phyloP scores from a whole-genome alignment of 768 basidiomycete genomes.

The Calocybe gangraenosa region DNA sequence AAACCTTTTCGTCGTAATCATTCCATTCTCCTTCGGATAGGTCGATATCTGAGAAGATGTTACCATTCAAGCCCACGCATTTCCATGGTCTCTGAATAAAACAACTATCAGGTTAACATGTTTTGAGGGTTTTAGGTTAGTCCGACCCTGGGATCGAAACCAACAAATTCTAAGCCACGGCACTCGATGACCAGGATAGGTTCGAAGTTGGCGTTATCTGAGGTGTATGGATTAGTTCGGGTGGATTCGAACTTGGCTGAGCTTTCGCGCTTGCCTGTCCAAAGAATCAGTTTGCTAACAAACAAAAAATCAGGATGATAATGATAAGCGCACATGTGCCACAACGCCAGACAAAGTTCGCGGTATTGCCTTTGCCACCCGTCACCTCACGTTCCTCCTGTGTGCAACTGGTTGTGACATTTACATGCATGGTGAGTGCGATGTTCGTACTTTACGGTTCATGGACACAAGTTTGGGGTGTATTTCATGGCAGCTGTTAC shows the following conservation, averaged over 20 bases:
- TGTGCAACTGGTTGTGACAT: not conserved
- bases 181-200: slow-evolving; percentile 77
- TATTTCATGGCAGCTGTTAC: slow-evolving; percentile 72
- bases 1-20: slow-evolving; percentile 90
- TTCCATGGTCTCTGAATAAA: slow-evolving; percentile 87
- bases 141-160: slow-evolving; percentile 69
- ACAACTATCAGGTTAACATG: slow-evolving; percentile 3
- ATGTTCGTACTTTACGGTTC: slow-evolving; percentile 55
- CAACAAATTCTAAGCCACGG: slow-evolving; percentile 78
- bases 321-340: slow-evolving; percentile 43
- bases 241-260: slow-evolving; percentile 73
- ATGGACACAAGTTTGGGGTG: slow-evolving; percentile 71
- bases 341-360: slow-evolving; percentile 82
- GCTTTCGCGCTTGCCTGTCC: slow-evolving; percentile 66
- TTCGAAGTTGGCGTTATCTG: slow-evolving; percentile 58
- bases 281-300: not conserved
- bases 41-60: slow-evolving; percentile 62
- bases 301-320: not conserved
- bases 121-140: no score
- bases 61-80: slow-evolving; percentile 59
- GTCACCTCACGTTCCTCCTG: slow-evolving; percentile 68
- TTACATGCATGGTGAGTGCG: slow-evolving; percentile 6
- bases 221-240: slow-evolving; percentile 48
- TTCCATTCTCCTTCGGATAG: slow-evolving; percentile 70
- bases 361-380: slow-evolving; percentile 61